phyloP scores from a whole-genome alignment of 2,329 filamentous ascomycete genomes.

The Rhynchosporium agropyri region DNA sequence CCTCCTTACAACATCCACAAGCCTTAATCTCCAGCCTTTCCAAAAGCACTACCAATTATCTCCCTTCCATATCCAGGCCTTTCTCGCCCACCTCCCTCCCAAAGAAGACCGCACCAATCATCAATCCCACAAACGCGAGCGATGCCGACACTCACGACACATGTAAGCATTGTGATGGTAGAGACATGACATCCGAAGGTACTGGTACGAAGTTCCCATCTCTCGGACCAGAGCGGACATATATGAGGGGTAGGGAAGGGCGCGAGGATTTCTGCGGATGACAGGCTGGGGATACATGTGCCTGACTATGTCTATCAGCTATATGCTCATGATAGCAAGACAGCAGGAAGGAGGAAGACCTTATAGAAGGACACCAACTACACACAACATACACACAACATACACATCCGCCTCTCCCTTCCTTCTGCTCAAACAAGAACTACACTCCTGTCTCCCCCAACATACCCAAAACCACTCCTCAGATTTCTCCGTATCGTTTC shows the following conservation, averaged over 20 bases:
- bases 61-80: constrained; percentile 18
- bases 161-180: constrained; percentile 47
- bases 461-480: constrained; percentile 51
- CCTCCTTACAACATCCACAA: constrained; percentile 24
- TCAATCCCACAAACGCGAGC: constrained; percentile 30
- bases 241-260: constrained; percentile 53
- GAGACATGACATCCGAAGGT: constrained; percentile 48
- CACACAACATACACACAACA: constrained; percentile 29
- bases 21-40: constrained; percentile 30
- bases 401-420: neutral
- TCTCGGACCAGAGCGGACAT: constrained; percentile 55
- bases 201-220: constrained; percentile 48
- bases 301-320: constrained; percentile 41
- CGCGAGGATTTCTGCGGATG: constrained; percentile 51
- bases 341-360: neutral
- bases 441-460: constrained; percentile 55
- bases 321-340: neutral
- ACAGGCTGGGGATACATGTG: constrained; percentile 56
- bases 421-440: constrained; percentile 46
- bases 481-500: constrained; percentile 17
- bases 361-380: constrained; percentile 20
- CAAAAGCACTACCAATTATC: constrained; percentile 41
- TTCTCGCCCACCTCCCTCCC: constrained; percentile 21
- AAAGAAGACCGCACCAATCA: constrained; percentile 10
- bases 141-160: constrained; percentile 43